Percentiles rank a stretch among this genome's conserved stretches.
These are phyloP conservation scores for Tylopilus balloui DNA, from an alignment of 768 basidiomycete species.

Conservation along the genomic window DNA sequence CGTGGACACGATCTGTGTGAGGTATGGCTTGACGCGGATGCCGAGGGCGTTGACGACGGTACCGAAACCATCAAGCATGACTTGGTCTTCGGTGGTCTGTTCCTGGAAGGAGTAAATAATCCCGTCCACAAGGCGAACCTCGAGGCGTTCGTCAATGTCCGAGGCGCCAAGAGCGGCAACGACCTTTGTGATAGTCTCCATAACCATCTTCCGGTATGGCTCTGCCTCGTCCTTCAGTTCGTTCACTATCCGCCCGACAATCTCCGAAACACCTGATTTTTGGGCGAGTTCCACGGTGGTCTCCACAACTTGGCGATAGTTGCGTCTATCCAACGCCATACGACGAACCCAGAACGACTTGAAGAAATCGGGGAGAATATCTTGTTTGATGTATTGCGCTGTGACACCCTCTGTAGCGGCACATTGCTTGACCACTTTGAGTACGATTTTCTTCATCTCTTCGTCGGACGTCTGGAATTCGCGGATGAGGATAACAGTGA, in stretches of 20 bases:
- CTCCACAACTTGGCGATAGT: constrained; percentile 96
- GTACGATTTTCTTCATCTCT: constrained; percentile 99
- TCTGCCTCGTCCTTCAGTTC: constrained; percentile 58
- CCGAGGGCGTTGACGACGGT: constrained; percentile 96
- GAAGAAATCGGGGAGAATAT: constrained; percentile 99
- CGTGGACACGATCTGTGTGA: constrained; percentile 97
- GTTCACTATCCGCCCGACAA: constrained; percentile 76
- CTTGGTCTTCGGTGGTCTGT: constrained; percentile 97
- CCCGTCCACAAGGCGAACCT: constrained; percentile 91
- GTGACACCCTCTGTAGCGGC: constrained; percentile 98
- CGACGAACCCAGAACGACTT: constrained; percentile 98
- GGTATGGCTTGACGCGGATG: constrained; percentile 95
- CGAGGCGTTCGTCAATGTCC: constrained; percentile 93
- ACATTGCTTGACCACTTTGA: constrained; percentile 99
- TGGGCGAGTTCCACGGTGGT: constrained; percentile 98
- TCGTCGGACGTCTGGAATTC: constrained; percentile 99
- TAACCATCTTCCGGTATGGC: constrained; percentile 98
- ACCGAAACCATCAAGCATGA: constrained; percentile 98
- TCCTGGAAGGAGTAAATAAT: constrained; percentile 99
- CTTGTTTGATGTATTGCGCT: constrained; percentile 91
- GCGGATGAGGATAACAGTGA: constrained; percentile 93
- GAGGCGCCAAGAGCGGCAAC: constrained; percentile 91
- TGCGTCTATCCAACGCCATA: constrained; percentile 95
- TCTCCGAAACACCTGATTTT: constrained; percentile 94
- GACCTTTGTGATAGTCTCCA: constrained; percentile 99